These are phyloP conservation scores for Podila epigama DNA, from an alignment of 192 early-diverging fungal species.

Conservation along the genomic window DNA sequence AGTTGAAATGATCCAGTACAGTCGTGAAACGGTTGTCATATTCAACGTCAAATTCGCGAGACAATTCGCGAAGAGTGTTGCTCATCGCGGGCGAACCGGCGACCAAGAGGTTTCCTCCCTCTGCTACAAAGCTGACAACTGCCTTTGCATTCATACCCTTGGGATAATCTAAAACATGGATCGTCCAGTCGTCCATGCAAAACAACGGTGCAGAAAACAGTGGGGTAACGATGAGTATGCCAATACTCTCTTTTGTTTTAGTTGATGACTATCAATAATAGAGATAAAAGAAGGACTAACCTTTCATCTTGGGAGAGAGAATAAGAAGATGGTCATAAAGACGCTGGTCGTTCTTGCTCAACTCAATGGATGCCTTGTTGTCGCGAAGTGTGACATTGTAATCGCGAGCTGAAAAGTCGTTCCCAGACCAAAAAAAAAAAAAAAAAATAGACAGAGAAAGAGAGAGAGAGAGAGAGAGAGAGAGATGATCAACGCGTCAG, in stretches of 20 bases:
- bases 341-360: constrained; percentile 69
- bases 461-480: too few species aligned
- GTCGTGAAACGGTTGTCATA: constrained; percentile 75
- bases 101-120: constrained; percentile 90
- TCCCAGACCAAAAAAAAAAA: too few species aligned
- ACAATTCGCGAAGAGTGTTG: constrained; percentile 79
- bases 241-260: too few species aligned
- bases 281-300: constrained; percentile 50
- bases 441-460: too few species aligned
- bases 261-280: too few species aligned
- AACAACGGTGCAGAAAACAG: too few species aligned
- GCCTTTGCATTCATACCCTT: constrained; percentile 56
- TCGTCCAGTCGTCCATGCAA: not conserved
- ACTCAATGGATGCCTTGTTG: constrained; percentile 57
- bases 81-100: constrained; percentile 70
- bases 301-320: constrained; percentile 75
- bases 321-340: constrained; percentile 84
- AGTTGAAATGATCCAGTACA: constrained; percentile 78
- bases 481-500: too few species aligned
- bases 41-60: constrained; percentile 89
- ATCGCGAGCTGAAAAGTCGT: constrained; percentile 59
- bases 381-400: constrained; percentile 65
- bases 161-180: constrained; percentile 51
- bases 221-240: too few species aligned
- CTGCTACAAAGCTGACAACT: constrained; percentile 86